Evolutionary conservation across 768 basidiomycete species (phyloP).

Genomic region (Phaeolepiota aurea): DNA sequence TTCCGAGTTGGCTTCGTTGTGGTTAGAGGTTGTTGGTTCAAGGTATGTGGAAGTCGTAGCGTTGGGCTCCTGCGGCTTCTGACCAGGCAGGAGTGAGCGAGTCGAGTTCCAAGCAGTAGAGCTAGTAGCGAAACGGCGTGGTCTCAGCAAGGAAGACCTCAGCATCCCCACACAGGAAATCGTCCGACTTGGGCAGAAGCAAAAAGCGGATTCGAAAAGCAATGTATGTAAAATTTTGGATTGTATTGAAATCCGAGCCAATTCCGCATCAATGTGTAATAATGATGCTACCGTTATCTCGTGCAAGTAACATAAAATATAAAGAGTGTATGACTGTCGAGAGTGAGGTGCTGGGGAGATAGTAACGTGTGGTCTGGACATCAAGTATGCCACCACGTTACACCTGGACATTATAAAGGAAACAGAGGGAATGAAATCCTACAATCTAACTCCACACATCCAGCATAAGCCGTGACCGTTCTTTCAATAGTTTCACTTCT

Average conservation of each 20-base stretch:
- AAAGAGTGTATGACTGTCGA: slow-evolving; percentile 10
- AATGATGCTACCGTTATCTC: slow-evolving; percentile 4
- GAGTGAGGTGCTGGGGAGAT: slow-evolving; percentile 5
- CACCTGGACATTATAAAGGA: neutral
- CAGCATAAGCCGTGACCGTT: slow-evolving; percentile 77
- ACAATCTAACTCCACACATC: slow-evolving; percentile 77
- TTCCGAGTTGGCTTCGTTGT: neutral
- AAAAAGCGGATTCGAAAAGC: too few relatives aligned
- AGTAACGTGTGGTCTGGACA: slow-evolving; percentile 7
- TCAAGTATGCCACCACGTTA: slow-evolving; percentile 1
- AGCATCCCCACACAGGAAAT: slow-evolving; percentile 15
- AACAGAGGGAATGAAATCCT: neutral
- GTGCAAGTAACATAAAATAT: slow-evolving; percentile 10
- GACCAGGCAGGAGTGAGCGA: slow-evolving; percentile 6
- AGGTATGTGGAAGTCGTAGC: too few relatives aligned
- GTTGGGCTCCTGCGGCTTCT: neutral
- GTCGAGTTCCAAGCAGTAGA: slow-evolving; percentile 20
- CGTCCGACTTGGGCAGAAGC: too few relatives aligned
- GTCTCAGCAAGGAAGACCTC: slow-evolving; percentile 22
- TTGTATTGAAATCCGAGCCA: too few relatives aligned
- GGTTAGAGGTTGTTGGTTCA: neutral
- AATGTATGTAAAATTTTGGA: too few relatives aligned
- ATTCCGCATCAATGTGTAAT: slow-evolving; percentile 1
- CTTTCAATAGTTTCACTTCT: slow-evolving; percentile 93
- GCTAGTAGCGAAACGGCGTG: slow-evolving; percentile 22